Conservation (phyloP, 352 stramenopile species). For the Pythium graminicola region DNA sequence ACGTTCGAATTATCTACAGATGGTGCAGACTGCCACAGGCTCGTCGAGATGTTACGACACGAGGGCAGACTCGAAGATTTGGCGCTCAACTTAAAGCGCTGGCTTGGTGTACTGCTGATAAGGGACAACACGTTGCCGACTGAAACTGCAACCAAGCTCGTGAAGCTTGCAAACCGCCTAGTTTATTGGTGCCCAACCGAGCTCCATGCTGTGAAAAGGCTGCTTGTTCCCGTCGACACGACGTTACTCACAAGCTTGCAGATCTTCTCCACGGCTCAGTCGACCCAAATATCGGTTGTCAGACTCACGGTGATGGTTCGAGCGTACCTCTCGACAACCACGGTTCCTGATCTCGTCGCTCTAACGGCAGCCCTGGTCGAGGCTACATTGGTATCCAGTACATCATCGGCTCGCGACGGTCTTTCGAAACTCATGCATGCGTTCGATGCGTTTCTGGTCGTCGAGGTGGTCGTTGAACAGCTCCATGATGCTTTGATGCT, state of each 20-base stretch:
- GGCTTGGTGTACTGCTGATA: conserved; percentile 8
- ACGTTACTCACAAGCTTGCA: conserved; percentile 5
- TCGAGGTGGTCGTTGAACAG: conserved; percentile 9
- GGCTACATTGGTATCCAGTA: background rate
- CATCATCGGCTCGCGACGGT: background rate
- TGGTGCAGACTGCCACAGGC: background rate
- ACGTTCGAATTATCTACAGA: conserved; percentile 1
- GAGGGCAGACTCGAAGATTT: conserved; percentile 18
- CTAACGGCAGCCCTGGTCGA: conserved; percentile 12
- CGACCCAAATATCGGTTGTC: conserved; percentile 14
- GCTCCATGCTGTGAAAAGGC: background rate
- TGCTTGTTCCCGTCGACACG: conserved; percentile 6
- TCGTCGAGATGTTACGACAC: conserved; percentile 1
- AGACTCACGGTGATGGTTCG: conserved; percentile 20
- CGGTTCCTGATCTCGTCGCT: conserved; percentile 10
- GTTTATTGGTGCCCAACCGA: background rate
- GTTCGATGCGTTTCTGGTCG: conserved; percentile 7
- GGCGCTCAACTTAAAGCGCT: conserved; percentile 10
- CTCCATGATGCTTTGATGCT: conserved; percentile 8
- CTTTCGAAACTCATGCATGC: conserved; percentile 16
- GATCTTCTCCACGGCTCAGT: background rate
- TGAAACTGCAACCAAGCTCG: conserved; percentile 1
- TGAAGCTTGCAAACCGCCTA: conserved; percentile 15
- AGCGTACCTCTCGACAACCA: conserved; percentile 6
- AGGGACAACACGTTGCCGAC: background rate